phyloP scores from a whole-genome alignment of 2,329 filamentous ascomycete genomes.

The Arthrobotrys sinensis region DNA sequence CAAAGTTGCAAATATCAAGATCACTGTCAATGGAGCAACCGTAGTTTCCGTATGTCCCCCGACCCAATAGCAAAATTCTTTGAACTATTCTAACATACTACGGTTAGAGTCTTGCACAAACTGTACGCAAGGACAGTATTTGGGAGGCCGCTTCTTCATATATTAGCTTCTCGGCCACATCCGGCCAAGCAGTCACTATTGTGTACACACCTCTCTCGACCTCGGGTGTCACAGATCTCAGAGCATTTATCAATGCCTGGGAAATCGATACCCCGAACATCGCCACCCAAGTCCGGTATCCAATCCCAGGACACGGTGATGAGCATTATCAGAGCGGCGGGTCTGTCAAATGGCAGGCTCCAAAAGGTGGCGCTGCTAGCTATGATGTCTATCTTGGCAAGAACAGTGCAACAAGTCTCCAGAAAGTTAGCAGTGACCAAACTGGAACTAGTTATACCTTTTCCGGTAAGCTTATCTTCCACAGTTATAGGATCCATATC shows the following conservation, averaged over 20 bases:
- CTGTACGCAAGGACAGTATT: slow-evolving; percentile 65
- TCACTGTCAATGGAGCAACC: slow-evolving; percentile 64
- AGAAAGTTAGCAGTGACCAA: slow-evolving; percentile 57
- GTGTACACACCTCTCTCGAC: slow-evolving; percentile 61
- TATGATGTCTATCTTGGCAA: slow-evolving; percentile 65
- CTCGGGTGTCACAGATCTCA: slow-evolving; percentile 55
- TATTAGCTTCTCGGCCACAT: slow-evolving; percentile 63
- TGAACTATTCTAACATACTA: background rate
- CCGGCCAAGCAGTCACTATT: slow-evolving; percentile 64
- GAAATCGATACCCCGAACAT: slow-evolving; percentile 65
- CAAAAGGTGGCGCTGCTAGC: slow-evolving; percentile 54
- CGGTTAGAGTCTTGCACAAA: slow-evolving; percentile 61
- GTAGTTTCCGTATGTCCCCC: slow-evolving; percentile 25
- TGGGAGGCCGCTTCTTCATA: slow-evolving; percentile 66
- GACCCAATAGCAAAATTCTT: background rate
- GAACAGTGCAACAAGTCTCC: slow-evolving; percentile 45
- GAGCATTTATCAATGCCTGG: slow-evolving; percentile 66
- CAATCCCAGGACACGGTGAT: slow-evolving; percentile 65
- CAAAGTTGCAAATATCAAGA: slow-evolving; percentile 62
- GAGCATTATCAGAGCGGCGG: slow-evolving; percentile 64
- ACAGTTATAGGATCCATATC: too few relatives aligned
- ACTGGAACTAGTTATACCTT: slow-evolving; percentile 38
- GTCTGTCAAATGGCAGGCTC: slow-evolving; percentile 64
- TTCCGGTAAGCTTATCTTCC: background rate
- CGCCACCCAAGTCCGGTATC: slow-evolving; percentile 64